Conservation (phyloP, 345 rosid species). For the Punica granatum region DNA sequence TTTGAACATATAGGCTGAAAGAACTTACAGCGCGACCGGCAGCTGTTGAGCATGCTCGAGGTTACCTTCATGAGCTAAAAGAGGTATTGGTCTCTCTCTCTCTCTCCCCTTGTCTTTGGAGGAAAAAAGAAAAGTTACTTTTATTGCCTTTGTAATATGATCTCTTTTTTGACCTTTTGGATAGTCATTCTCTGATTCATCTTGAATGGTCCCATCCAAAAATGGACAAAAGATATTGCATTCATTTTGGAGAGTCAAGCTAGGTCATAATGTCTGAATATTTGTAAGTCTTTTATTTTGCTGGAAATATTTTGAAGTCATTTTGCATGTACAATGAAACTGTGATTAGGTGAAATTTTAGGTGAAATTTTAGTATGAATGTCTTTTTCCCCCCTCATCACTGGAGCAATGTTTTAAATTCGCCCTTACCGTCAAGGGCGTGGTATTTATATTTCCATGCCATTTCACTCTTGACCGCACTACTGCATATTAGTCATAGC, state of each 20-base stretch:
- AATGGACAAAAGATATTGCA: not conserved
- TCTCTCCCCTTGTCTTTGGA: not conserved
- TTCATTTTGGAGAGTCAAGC: not conserved
- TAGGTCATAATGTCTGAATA: not conserved
- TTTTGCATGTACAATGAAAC: not conserved
- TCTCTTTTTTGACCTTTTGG: not conserved
- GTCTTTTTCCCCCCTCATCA: not conserved
- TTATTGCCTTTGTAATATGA: not conserved
- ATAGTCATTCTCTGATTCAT: not conserved
- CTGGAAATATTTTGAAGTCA: not conserved
- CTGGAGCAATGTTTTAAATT: not conserved
- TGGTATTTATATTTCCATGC: not conserved
- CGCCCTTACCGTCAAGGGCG: not conserved
- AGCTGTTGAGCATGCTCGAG: conserved; percentile 52
- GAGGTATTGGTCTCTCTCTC: conserved; percentile 40
- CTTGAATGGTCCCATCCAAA: not conserved
- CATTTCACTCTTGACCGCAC: too few relatives aligned
- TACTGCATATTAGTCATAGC: too few relatives aligned
- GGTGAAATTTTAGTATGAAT: too few relatives aligned
- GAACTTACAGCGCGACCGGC: conserved; percentile 83
- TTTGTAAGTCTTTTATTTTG: not conserved
- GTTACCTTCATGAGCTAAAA: conserved; percentile 49
- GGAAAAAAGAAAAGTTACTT: not conserved
- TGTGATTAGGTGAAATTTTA: too few relatives aligned
- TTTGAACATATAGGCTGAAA: conserved; percentile 39